A percentile compares a stretch with the other conserved stretches of the same genome.
These are phyloP conservation scores for Talaromyces albobiverticillius DNA, from an alignment of 2,329 filamentous ascomycete species.

Conservation along the genomic window DNA sequence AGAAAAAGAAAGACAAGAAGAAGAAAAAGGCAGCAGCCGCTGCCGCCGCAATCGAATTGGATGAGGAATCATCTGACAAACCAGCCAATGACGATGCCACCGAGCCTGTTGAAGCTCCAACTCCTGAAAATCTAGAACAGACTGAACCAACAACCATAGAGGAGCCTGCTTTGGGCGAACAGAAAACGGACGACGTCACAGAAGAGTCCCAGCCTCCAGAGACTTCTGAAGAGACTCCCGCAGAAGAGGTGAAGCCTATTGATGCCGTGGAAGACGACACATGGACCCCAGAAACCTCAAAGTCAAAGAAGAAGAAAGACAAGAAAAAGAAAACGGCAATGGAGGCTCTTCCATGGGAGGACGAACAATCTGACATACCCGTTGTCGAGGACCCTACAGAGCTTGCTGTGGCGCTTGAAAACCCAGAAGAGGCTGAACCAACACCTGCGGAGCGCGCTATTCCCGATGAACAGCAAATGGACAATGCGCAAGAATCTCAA, in stretches of 20 bases:
- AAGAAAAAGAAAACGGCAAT: constrained; percentile 35
- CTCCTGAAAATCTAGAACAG: not conserved
- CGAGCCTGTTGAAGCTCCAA: not conserved
- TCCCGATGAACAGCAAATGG: not conserved
- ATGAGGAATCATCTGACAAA: not conserved
- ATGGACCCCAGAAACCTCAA: constrained; percentile 11
- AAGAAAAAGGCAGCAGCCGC: constrained; percentile 18
- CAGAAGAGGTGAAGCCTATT: not conserved
- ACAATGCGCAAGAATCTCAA: not conserved
- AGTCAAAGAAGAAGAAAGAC: constrained; percentile 30
- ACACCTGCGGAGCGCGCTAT: not conserved
- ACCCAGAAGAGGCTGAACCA: not conserved
- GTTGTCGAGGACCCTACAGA: not conserved
- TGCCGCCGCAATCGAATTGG: not conserved
- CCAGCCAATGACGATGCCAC: not conserved
- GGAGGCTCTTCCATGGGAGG: not conserved
- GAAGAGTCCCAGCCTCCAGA: not conserved
- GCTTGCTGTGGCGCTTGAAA: not conserved
- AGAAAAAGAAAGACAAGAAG: constrained; percentile 38
- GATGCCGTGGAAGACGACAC: not conserved
- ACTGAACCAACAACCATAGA: not conserved
- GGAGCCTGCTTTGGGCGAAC: not conserved
- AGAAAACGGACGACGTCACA: not conserved
- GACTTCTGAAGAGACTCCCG: not conserved
- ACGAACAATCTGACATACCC: not conserved